Conservation (phyloP, 768 basidiomycete species). For the Lactarius vividus region DNA sequence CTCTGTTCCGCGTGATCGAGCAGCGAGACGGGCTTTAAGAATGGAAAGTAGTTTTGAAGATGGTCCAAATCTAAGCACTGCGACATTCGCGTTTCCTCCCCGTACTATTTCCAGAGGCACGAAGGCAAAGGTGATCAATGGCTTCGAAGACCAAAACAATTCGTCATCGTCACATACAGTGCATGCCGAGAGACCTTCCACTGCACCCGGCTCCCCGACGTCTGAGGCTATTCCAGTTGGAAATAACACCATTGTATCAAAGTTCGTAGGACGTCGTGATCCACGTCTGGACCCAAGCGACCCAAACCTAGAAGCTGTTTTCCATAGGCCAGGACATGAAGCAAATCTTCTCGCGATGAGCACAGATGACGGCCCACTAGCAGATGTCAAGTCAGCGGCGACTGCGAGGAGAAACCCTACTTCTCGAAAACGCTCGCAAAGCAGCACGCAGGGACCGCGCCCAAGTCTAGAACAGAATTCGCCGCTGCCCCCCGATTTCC, state of each 20-base stretch:
- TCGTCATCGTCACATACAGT: not conserved
- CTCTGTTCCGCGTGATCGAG: conserved; percentile 34
- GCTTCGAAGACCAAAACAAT: conserved; percentile 13
- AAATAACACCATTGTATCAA: not conserved
- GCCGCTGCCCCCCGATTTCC: conserved; percentile 32
- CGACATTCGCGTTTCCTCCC: conserved; percentile 54
- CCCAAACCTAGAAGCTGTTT: not conserved
- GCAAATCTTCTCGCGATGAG: not conserved
- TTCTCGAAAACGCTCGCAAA: conserved; percentile 18
- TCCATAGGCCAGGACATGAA: conserved; percentile 7
- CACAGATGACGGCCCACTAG: conserved; percentile 1
- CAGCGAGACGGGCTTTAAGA: conserved; percentile 34
- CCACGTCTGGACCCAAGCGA: conserved; percentile 7
- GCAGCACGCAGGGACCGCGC: conserved; percentile 14
- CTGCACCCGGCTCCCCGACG: not conserved
- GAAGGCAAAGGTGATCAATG: conserved; percentile 7
- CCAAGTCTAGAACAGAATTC: conserved; percentile 12
- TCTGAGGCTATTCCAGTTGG: not conserved
- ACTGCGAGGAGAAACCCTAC: conserved; percentile 12
- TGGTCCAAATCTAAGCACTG: conserved; percentile 43
- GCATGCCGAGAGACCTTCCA: not conserved
- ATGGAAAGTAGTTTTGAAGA: conserved; percentile 41
- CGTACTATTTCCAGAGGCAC: conserved; percentile 34
- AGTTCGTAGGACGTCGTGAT: conserved; percentile 7
- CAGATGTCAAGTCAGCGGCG: conserved; percentile 1